A percentile compares a stretch with the other conserved stretches of the same genome.
These are phyloP conservation scores for Limnomonas spitsbergensis DNA, from an alignment of 139 green algal genomes.

Conservation along the genomic window DNA sequence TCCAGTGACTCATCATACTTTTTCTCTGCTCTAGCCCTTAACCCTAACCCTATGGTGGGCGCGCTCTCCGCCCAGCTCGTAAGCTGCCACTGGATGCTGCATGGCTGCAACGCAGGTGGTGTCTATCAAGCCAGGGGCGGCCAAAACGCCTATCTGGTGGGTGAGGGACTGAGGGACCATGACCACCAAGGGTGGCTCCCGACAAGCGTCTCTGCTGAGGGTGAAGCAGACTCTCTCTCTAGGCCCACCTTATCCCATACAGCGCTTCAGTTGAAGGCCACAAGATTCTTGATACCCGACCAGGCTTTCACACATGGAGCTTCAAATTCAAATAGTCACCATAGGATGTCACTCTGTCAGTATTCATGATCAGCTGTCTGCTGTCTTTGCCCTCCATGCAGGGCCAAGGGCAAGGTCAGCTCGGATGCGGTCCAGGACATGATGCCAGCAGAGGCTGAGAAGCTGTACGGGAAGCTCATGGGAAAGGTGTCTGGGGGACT, in stretches of 20 bases:
- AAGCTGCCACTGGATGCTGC: neutral
- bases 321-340: neutral
- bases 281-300: too few species aligned
- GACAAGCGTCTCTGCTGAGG: too few species aligned
- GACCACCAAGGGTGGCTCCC: too few species aligned
- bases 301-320: too few species aligned
- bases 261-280: too few species aligned
- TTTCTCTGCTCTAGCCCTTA: neutral
- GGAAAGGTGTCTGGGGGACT: neutral
- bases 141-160: slow-evolving; percentile 14
- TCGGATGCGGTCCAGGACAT: neutral
- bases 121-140: slow-evolving; percentile 17
- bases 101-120: slow-evolving; percentile 2
- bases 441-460: neutral
- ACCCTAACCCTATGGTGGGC: neutral
- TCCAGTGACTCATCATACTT: neutral
- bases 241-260: too few species aligned
- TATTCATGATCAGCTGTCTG: neutral
- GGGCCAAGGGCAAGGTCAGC: neutral
- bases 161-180: neutral
- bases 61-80: neutral
- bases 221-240: too few species aligned
- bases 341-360: neutral
- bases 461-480: slow-evolving; percentile 15
- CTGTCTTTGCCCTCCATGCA: neutral